Percentiles rank a stretch among this genome's conserved stretches.
phyloP scores from a whole-genome alignment of 2,329 filamentous ascomycete genomes.

The Curvularia eragrostidis region DNA sequence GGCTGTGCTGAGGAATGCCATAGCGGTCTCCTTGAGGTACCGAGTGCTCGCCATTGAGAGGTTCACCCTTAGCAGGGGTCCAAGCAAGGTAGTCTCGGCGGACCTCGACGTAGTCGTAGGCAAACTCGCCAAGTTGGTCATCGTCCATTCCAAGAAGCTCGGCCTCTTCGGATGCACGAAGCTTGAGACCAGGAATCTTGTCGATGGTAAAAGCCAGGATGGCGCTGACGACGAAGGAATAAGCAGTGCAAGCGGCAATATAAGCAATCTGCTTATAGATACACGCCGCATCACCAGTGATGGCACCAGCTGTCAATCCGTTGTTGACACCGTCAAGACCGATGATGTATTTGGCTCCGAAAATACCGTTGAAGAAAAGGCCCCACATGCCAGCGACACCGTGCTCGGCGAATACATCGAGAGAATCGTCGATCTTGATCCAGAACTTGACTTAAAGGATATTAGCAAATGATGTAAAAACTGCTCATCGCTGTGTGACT shows the following conservation, averaged over 20 bases:
- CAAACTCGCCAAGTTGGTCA: constrained; percentile 88
- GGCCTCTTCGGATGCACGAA: constrained; percentile 80
- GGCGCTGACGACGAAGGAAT: constrained; percentile 76
- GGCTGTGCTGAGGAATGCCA: constrained; percentile 73
- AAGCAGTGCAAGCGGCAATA: constrained; percentile 69
- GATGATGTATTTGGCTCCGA: constrained; percentile 76
- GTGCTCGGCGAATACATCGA: constrained; percentile 92
- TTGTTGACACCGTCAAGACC: constrained; percentile 77
- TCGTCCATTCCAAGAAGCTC: constrained; percentile 89
- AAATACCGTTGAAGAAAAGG: constrained; percentile 78
- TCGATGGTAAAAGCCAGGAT: constrained; percentile 78
- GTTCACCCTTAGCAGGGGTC: constrained; percentile 76
- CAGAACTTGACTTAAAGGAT: constrained; percentile 67
- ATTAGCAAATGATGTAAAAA: constrained; percentile 27
- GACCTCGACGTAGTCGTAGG: constrained; percentile 89
- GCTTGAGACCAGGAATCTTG: constrained; percentile 76
- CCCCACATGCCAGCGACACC: constrained; percentile 82
- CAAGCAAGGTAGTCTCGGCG: constrained; percentile 87
- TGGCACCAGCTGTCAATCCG: constrained; percentile 66
- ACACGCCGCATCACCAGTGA: constrained; percentile 76
- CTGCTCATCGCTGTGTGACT: constrained; percentile 49
- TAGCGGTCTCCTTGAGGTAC: constrained; percentile 71
- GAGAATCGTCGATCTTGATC: constrained; percentile 83
- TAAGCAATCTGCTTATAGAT: constrained; percentile 83
- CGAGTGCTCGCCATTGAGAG: constrained; percentile 63